These are phyloP conservation scores for Tilletiaria anomala DNA, from an alignment of 1,284 basidiomycete species.

Conservation along the genomic window DNA sequence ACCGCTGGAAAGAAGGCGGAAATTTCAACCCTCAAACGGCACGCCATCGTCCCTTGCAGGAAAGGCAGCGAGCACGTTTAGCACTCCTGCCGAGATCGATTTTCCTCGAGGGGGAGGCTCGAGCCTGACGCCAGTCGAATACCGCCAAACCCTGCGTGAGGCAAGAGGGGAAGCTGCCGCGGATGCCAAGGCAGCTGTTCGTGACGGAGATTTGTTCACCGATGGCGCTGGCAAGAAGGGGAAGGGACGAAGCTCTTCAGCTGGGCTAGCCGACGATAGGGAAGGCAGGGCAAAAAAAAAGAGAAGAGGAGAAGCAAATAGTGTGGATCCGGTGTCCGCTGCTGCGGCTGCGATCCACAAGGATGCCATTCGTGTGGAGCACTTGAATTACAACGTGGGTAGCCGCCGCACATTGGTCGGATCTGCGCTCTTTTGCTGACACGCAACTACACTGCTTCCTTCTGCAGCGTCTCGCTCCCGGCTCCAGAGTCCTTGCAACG, in stretches of 20 bases:
- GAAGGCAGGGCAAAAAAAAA: constrained; percentile 15
- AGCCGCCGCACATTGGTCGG: background rate
- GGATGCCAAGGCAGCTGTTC: constrained; percentile 44
- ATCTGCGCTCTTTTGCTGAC: background rate
- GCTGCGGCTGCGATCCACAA: constrained; percentile 34
- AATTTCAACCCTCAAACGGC: too few relatives aligned
- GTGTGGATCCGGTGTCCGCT: constrained; percentile 5
- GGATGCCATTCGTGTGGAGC: constrained; percentile 59
- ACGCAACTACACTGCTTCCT: background rate
- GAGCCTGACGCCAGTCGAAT: constrained; percentile 72
- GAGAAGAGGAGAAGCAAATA: constrained; percentile 23
- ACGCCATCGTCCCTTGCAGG: too few relatives aligned
- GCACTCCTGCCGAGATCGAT: constrained; percentile 56
- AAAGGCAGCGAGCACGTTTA: too few relatives aligned
- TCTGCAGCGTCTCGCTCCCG: constrained; percentile 58
- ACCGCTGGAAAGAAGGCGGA: too few relatives aligned
- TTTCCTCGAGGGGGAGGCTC: constrained; percentile 75
- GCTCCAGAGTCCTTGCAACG: constrained; percentile 74
- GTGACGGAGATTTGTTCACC: too few relatives aligned
- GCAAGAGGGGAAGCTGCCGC: constrained; percentile 65
- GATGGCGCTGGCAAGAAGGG: constrained; percentile 44
- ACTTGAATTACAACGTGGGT: constrained; percentile 79
- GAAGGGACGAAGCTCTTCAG: constrained; percentile 10
- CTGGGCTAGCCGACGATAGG: constrained; percentile 14
- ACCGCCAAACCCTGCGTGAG: constrained; percentile 70